Evolutionary conservation across 169 alveolate genomes (phyloP), one percentile per base, ranked within the genome.

Genomic region (Plasmodium fragile): DNA sequence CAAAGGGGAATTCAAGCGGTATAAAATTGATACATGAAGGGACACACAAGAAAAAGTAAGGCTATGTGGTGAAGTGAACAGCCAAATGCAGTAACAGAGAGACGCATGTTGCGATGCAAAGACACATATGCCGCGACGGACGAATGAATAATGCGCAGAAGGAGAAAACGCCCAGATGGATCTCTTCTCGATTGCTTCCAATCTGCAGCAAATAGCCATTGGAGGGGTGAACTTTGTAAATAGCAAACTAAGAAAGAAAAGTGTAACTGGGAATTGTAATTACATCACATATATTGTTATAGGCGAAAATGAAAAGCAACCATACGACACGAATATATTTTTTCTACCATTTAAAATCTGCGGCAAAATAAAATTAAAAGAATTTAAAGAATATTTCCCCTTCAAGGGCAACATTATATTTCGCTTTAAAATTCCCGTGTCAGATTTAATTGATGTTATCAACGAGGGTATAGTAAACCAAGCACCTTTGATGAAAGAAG

Each of bases 181-280:
- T 84, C 52, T 90, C 28, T 90, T 90, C 82, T 90, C 94, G n/a
- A 45, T 90, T 45, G 94, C 94, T 43, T 80, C 94, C n/a, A 90
- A 90, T 81, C 53, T 90, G 65, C 94, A 90, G 71, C 94, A 90
- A 49, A 90, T 90, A 45, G 94, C 94, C 79, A 65, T 90, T 22
- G 94, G 92, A 4, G 92, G 94, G 4, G 94, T 90, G 10, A 79
- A 90, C 39, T 90, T 22, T 71, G 94, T 90, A 43, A 87, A 87
- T 53, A 90, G 36, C 59, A 90, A 90, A 70, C 75, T 90, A 45
- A 52, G 85, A 34, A 90, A 90, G 32, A 90, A 80, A 65, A 80
- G 25, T 18, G 72, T 28, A 70, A 55, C 11, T n/a, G 7, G 28
- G 34, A 79, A 80, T 34, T 80, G 69, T 32, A 90, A 90, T 22